Evolutionary conservation across 176 grass and related monocot genomes (phyloP).

Genomic region (Themeda triandra): DNA sequence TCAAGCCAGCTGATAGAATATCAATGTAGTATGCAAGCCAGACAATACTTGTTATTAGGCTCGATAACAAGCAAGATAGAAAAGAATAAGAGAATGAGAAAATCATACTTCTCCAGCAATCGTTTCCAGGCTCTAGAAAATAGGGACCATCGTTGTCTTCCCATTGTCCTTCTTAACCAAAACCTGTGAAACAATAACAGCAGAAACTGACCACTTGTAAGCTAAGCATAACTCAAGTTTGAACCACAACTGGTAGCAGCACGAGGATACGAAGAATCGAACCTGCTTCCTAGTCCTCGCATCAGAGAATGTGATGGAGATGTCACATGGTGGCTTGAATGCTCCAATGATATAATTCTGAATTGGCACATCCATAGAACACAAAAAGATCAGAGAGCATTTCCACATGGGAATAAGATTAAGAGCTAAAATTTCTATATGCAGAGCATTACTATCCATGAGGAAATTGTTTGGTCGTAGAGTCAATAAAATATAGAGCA

Average conservation of each 20-base stretch:
- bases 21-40: no score
- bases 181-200: conserved; percentile 36
- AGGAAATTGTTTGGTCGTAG: not conserved
- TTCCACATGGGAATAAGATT: not conserved
- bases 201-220: conserved; percentile 8
- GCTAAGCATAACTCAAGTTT: not conserved
- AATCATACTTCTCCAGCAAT: conserved; percentile 63
- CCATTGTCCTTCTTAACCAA: conserved; percentile 82
- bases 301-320: conserved; percentile 68
- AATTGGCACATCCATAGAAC: not conserved
- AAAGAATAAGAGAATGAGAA: not conserved
- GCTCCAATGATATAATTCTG: conserved; percentile 91
- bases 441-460: not conserved
- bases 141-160: conserved; percentile 58
- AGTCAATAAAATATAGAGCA: not conserved
- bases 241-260: not conserved
- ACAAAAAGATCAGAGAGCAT: not conserved
- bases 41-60: no score
- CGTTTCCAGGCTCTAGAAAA: conserved; percentile 78
- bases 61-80: not conserved
- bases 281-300: conserved; percentile 72
- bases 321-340: conserved; percentile 78
- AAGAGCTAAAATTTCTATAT: not conserved
- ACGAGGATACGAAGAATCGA: conserved; percentile 1
- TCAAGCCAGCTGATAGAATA: no score